These are phyloP conservation scores for Podospora sp. DNA, from an alignment of 495 filamentous ascomycete genomes.

Conservation along the genomic window DNA sequence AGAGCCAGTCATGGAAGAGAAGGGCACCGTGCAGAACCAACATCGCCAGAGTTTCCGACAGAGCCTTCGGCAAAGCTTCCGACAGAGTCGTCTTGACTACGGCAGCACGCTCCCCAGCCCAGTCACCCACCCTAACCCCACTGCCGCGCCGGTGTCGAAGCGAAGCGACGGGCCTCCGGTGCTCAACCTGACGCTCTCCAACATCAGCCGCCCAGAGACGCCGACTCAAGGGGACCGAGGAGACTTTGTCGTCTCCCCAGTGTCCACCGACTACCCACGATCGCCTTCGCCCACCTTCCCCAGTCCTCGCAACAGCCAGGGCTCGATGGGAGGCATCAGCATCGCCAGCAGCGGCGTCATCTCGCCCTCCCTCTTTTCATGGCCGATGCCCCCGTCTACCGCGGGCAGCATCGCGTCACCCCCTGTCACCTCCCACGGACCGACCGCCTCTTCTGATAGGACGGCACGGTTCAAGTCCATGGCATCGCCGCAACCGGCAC, in stretches of 20 bases:
- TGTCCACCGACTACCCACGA: conserved; percentile 24
- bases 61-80: conserved; percentile 3
- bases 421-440: conserved; percentile 21
- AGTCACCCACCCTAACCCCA: conserved; percentile 20
- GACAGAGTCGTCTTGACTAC: background rate
- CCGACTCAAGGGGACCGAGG: conserved; percentile 6
- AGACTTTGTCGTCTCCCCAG: conserved; percentile 24
- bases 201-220: conserved; percentile 4
- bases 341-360: conserved; percentile 23
- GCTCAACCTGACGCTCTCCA: conserved; percentile 11
- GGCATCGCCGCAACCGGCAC: conserved; percentile 10
- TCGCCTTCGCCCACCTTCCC: conserved; percentile 23
- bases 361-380: conserved; percentile 31
- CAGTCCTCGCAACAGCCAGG: conserved; percentile 23
- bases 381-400: conserved; percentile 32
- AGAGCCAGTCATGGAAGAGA: conserved; percentile 18
- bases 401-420: conserved; percentile 23
- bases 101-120: conserved; percentile 9
- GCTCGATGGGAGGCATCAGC: conserved; percentile 22
- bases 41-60: conserved; percentile 26
- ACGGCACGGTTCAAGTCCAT: conserved; percentile 3
- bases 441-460: background rate
- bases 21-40: conserved; percentile 23
- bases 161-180: conserved; percentile 15
- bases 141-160: conserved; percentile 12